Base-by-base conservation (phyloP, 2,329 filamentous ascomycete species). In the Aspergillus tamarii region DNA sequence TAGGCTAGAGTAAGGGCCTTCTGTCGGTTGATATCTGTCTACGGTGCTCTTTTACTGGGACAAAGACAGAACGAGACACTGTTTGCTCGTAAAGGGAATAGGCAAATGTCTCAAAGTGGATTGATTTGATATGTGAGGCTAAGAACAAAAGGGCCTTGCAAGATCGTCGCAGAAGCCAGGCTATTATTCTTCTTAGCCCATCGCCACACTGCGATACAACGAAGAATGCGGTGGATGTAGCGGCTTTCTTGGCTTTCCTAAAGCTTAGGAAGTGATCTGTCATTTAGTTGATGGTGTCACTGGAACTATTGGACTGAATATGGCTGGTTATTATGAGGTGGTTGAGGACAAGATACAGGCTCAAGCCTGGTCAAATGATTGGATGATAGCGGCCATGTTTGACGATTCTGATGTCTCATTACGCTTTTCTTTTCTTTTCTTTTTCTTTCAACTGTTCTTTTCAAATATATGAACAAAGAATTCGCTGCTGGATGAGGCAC, bases 1-100 rank as follows among this genome's bases (percentile, higher is more conserved):
- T 93, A 80, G 84, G 57, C 39, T n/a, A n/a, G 21, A 26, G 23
- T 11, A 11, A 36, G 46, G 61, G 57, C 34, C 63, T 57, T 60
- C 21, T 61, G 57, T 60, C 28, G 19, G 26, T 41, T 21, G 21
- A 12, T 30, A 21, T 16, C 21, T 32, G 48, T 60, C 46, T 53
- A 34, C 23, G 26, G 21, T 21, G 11, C 21, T 26, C 32, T 34
- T 11, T 23, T 54, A 10, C 30, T 21, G 30, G 3, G 30, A 36
- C 30, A 9, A 36, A 34, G 28, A 36, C n/a, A 23, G 30, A 54
- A 34, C 11, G 52, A 36, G 52, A 36, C 32, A 21, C 9, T 36
- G 30, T 8, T 36, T 36, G 52, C 52, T 23, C 52, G 9, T 16
- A 8, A 28, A 23, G 52, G 52, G n/a, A 54, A 23, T 36, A 54